Evolutionary conservation across 78 protist genomes (phyloP).

Genomic region (Pigoraptor vietnamica): DNA sequence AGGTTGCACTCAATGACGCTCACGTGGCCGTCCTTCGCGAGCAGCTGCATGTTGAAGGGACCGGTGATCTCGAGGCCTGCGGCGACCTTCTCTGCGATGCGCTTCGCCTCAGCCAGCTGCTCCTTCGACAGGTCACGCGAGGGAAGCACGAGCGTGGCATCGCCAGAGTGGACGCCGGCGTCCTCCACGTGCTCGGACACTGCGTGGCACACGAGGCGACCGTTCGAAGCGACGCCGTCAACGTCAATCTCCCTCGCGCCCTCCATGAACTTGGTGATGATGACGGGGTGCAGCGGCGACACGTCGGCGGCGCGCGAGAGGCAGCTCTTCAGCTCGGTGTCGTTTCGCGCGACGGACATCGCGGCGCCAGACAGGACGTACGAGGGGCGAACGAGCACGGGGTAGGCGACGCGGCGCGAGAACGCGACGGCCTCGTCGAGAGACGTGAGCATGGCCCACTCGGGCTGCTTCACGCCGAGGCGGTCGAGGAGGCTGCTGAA

Average conservation of each 20-base stretch:
- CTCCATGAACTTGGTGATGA: conserved; percentile 75
- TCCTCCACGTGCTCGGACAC: conserved; percentile 96
- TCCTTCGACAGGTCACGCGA: conserved; percentile 69
- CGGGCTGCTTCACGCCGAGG: conserved; percentile 89
- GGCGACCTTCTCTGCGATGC: conserved; percentile 60
- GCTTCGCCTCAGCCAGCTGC: conserved; percentile 47
- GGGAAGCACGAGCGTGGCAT: conserved; percentile 95
- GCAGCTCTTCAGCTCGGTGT: conserved; percentile 66
- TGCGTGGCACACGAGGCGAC: conserved; percentile 76
- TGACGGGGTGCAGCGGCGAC: conserved; percentile 61
- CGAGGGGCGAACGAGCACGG: conserved; percentile 92
- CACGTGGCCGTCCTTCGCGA: conserved; percentile 82
- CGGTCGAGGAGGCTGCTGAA: conserved; percentile 85
- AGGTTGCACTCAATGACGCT: conserved; percentile 94
- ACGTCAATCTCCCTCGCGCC: conserved; percentile 95
- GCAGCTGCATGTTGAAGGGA: conserved; percentile 94
- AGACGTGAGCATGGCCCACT: conserved; percentile 71
- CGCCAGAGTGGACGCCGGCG: conserved; percentile 98
- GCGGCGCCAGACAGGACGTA: conserved; percentile 94
- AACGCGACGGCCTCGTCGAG: conserved; percentile 74
- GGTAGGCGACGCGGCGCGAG: conserved; percentile 79
- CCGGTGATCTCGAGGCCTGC: conserved; percentile 80
- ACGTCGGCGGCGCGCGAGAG: conserved; percentile 72
- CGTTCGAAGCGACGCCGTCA: conserved; percentile 88
- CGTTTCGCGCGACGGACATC: conserved; percentile 82